phyloP scores from a whole-genome alignment of 768 basidiomycete species.

The Xanthoconium purpureum region DNA sequence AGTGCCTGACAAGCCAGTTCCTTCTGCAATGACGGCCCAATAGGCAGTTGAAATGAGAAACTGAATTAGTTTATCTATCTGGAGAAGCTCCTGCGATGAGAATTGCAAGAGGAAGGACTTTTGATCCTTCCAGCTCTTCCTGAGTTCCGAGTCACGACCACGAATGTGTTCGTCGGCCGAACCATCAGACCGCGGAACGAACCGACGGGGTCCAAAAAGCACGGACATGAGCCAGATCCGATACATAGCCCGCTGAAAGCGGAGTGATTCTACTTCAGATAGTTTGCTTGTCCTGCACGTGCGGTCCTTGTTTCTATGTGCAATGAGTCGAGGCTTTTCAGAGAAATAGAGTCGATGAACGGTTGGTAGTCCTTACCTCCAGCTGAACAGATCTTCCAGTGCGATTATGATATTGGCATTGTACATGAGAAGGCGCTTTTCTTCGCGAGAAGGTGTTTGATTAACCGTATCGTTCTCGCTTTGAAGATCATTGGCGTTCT shows the following conservation, averaged over 20 bases:
- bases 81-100: neutral
- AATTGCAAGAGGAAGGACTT: neutral
- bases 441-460: conserved; percentile 18
- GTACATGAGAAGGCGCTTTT: conserved; percentile 19
- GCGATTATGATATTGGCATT: conserved; percentile 22
- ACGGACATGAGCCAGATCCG: conserved; percentile 24
- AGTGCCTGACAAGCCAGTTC: neutral
- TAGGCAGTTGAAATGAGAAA: neutral
- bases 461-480: conserved; percentile 13
- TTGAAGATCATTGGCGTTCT: neutral
- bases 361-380: conserved; percentile 30
- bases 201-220: conserved; percentile 6
- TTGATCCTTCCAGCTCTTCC: neutral
- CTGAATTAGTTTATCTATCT: neutral
- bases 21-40: neutral
- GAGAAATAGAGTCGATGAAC: too few species aligned
- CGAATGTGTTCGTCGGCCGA: neutral
- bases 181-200: neutral
- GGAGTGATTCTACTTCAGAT: conserved; percentile 27
- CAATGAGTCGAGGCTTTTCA: neutral
- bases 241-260: conserved; percentile 30
- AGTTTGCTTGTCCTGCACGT: conserved; percentile 28
- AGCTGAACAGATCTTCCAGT: conserved; percentile 39
- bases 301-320: conserved; percentile 30
- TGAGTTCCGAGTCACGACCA: neutral